Evolutionary conservation across 495 filamentous ascomycete species (phyloP).

Genomic region (Tuber umbilicatum): DNA sequence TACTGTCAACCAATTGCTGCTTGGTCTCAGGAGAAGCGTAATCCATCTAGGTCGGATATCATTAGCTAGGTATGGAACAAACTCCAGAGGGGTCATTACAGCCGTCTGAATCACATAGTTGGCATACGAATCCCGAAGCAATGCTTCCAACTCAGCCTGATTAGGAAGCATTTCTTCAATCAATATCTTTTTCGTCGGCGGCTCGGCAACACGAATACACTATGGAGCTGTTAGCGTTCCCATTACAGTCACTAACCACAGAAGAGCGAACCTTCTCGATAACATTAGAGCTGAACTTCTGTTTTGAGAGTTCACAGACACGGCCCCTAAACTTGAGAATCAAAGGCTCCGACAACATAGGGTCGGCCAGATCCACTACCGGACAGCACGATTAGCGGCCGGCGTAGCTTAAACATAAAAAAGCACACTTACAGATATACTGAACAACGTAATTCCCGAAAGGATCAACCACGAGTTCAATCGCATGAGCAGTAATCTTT

Average conservation of each 20-base stretch:
- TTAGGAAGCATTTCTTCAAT: conserved; percentile 77
- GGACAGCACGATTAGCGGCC: conserved; percentile 20
- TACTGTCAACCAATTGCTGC: conserved; percentile 64
- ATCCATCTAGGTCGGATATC: conserved; percentile 51
- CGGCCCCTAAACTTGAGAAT: conserved; percentile 68
- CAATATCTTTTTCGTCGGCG: conserved; percentile 58
- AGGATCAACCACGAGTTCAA: conserved; percentile 82
- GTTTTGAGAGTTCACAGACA: conserved; percentile 73
- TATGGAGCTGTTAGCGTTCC: conserved; percentile 17
- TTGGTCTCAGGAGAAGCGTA: conserved; percentile 67
- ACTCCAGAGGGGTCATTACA: conserved; percentile 29
- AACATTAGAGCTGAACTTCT: conserved; percentile 99
- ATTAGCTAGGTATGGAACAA: conserved; percentile 18
- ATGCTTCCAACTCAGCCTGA: conserved; percentile 69
- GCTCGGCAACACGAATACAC: conserved; percentile 74
- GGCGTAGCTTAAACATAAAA: not conserved
- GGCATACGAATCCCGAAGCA: conserved; percentile 83
- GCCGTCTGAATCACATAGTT: conserved; percentile 99
- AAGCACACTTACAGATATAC: conserved; percentile 59
- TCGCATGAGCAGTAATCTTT: conserved; percentile 75
- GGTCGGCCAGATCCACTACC: conserved; percentile 70
- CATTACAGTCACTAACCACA: not conserved
- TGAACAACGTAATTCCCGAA: conserved; percentile 98
- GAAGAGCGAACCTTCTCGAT: conserved; percentile 63
- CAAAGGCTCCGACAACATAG: conserved; percentile 73